Base-by-base conservation (phyloP, 73 alveolate species). In the Paraurostyla sp. region DNA sequence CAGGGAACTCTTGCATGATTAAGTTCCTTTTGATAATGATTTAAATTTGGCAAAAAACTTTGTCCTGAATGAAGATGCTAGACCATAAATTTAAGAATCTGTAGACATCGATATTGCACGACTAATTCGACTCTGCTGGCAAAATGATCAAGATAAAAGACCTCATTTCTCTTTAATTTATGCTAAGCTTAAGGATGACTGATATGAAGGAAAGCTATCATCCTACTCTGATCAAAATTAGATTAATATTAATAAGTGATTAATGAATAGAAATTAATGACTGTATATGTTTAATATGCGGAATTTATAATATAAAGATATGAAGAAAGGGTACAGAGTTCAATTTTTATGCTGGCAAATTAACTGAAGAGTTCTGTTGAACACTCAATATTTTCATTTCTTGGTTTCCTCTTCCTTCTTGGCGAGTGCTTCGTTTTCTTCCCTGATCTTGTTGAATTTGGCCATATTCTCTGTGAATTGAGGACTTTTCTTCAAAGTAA, bases 391-490 rank as follows among this genome's bases (percentile, higher is more conserved):
- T 54, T 29, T 35, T 54, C 78, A 49, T 78, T 78, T 46, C 78
- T 78, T 78, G 89, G 89, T 54, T 42, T 78, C 80, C 58, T 78
- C 86, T 30, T 20, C 30, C 29, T 78, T 78, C 78, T 81, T 57
- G 57, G 69, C 76, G 62, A 78, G 89, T 18, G 63, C 69, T 25
- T 88, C 90, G 52, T 88, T 88, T 57, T 88, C 91, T 43, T 57
- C 87, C 45, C 89, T 78, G 91, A 88, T 59, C 48, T 76, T 42
- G 71, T 88, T 54, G 94, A 76, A 88, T 69, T 88, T 88, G 32
- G 60, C 82, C 90, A 88, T 76, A 69, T 52, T 60, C 43, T 75
- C 73, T 20, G 52, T 9, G 90, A 88, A 88, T 50, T 88, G 65
- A 13, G 81, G 80, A 54, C 71, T 38, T 54, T 65, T 88, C 87